Evolutionary conservation across 2,329 filamentous ascomycete genomes (phyloP), one percentile per base, ranked within the genome.

Genomic region (Chaetothyriales sp.): DNA sequence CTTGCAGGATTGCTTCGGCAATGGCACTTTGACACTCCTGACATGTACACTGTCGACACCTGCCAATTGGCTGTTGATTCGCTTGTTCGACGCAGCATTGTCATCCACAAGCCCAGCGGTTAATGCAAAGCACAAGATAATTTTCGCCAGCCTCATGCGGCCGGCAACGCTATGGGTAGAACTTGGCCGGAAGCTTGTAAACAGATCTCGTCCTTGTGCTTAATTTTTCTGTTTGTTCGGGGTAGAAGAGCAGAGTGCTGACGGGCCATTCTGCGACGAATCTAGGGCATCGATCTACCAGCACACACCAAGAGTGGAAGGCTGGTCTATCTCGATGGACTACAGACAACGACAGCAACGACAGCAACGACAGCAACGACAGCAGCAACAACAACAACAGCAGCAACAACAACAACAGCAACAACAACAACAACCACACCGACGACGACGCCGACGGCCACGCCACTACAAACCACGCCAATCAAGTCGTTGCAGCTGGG

Each of bases 61-160:
- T 67, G 63, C 75, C 18, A 78, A 77, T 60, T 82, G 79, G 79
- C 69, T 82, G 19, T 63, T 75, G 0, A 59, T 77, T 9, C 70
- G 77, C 33, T 78, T 22, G 43, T 8, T 59, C 15, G 70, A 72
- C 64, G 69, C 70, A 47, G 69, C 73, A 15, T 63, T 81, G 37
- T 63, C 44, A 50, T 58, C 29, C 20, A 13, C 4, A 7, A 46
- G 20, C 15, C 45, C 3, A 20, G 37, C 18, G 2, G 22, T 2
- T 15, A 43, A 18, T 8, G 9, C 47, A 10, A 29, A 37, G 4
- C 50, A 51, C 45, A 75, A 72, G 48, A 77, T 95, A 0, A 73
- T 95, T 2, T 73, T 95, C 2, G 81, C 92, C 53, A 94, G 86
- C 70, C 95, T 92, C 68, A 70, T 94, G 68, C 77, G 86, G 54